These are phyloP conservation scores for Capsella rubella DNA, from an alignment of 441 rosid genomes.

Conservation along the genomic window DNA sequence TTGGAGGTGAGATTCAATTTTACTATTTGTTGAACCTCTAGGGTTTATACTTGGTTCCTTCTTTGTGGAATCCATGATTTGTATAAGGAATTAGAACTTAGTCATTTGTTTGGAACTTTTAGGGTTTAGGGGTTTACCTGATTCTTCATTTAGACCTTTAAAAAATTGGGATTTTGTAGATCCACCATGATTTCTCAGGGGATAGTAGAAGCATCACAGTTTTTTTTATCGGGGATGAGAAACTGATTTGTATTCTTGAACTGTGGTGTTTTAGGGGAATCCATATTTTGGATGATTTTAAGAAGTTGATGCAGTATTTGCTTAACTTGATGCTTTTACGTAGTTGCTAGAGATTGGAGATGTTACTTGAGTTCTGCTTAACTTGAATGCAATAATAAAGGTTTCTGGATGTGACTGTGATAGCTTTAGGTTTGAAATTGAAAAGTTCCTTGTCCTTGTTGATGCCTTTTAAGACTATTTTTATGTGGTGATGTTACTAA, in stretches of 20 bases:
- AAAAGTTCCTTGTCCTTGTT: not conserved
- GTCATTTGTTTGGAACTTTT: not conserved
- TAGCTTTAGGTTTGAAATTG: not conserved
- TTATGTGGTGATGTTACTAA: constrained; percentile 1
- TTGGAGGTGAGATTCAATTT: constrained; percentile 59
- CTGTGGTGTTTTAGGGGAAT: not conserved
- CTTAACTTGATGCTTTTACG: no score
- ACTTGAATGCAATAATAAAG: not conserved
- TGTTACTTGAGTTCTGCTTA: not conserved
- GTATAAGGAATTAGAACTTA: no score
- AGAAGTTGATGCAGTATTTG: not conserved
- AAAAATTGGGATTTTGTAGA: constrained; percentile 10
- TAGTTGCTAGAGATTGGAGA: not conserved
- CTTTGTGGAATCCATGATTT: no score
- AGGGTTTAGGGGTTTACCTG: constrained; percentile 6
- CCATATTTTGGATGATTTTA: not conserved
- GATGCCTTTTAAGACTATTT: not conserved
- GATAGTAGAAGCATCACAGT: not conserved
- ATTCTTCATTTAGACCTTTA: not conserved
- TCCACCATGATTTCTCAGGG: no score
- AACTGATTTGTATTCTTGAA: constrained; percentile 13
- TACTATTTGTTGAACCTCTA: no score
- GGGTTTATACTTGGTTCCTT: no score
- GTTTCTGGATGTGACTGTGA: not conserved
- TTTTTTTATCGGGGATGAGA: not conserved